Evolutionary conservation across 495 filamentous ascomycete species (phyloP).

Genomic region (Aspergillus ostianus): DNA sequence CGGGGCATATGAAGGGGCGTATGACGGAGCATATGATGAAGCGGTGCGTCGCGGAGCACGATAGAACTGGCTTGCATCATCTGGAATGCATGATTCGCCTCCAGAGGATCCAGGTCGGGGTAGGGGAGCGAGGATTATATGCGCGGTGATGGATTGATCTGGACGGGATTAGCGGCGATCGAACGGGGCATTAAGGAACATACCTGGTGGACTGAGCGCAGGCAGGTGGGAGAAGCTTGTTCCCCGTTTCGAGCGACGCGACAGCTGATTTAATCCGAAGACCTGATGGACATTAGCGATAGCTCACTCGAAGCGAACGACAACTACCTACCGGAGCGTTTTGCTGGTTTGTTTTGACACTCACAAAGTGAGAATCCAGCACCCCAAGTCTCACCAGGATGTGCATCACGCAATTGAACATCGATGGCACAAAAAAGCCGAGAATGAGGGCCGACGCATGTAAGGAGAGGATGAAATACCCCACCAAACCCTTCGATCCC

Average conservation of each 20-base stretch:
- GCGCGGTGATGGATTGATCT: not conserved
- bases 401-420: not conserved
- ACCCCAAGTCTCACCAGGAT: not conserved
- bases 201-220: slow-evolving; percentile 9
- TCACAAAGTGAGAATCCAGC: not conserved
- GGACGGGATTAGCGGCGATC: not conserved
- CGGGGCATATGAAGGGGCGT: not conserved
- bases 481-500: slow-evolving; percentile 5
- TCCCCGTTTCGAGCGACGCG: slow-evolving; percentile 14
- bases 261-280: slow-evolving; percentile 16
- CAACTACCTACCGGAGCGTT: slow-evolving; percentile 6
- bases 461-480: slow-evolving; percentile 12
- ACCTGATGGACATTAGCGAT: slow-evolving; percentile 8
- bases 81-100: not conserved
- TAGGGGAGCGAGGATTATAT: not conserved
- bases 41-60: slow-evolving; percentile 2
- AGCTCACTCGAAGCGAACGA: not conserved
- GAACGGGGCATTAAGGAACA: not conserved
- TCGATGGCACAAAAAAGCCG: slow-evolving; percentile 5
- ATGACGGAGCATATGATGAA: not conserved
- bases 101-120: slow-evolving; percentile 1
- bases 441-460: slow-evolving; percentile 5
- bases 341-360: not conserved
- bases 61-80: slow-evolving; percentile 3
- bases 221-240: slow-evolving; percentile 14